These are phyloP conservation scores for Penicillium malachiteum DNA, from an alignment of 495 filamentous ascomycete species.

Conservation along the genomic window DNA sequence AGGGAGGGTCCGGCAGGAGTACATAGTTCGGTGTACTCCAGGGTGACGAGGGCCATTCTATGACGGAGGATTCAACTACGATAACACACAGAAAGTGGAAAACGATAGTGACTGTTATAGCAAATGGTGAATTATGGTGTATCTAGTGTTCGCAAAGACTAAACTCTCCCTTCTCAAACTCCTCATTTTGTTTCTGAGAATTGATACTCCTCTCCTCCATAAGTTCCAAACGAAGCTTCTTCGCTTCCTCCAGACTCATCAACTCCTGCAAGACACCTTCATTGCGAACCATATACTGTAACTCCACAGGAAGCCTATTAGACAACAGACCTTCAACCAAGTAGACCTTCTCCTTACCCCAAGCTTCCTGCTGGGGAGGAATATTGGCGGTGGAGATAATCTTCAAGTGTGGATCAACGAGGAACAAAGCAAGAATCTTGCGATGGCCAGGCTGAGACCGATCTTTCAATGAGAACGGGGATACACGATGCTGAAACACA, in stretches of 20 bases:
- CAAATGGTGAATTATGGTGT: neutral
- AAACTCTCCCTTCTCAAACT: conserved; percentile 20
- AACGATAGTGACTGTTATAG: neutral
- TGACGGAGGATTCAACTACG: no score
- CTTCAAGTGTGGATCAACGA: conserved; percentile 53
- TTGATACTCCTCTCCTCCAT: conserved; percentile 45
- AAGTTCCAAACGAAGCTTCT: conserved; percentile 41
- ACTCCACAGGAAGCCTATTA: conserved; percentile 4
- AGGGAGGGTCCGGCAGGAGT: no score
- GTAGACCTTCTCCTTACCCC: conserved; percentile 25
- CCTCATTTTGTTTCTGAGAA: conserved; percentile 11
- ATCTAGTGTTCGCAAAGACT: conserved; percentile 30
- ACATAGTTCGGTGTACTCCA: no score
- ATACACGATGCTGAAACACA: conserved; percentile 51
- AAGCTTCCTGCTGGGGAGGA: conserved; percentile 50
- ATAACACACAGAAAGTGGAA: no score
- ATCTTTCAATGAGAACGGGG: conserved; percentile 49
- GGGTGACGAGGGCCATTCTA: no score
- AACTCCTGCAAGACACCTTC: conserved; percentile 24
- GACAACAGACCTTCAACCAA: neutral
- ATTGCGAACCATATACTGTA: conserved; percentile 10
- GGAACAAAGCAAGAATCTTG: conserved; percentile 55
- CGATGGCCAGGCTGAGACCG: conserved; percentile 51
- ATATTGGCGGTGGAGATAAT: conserved; percentile 57
- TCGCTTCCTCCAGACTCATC: conserved; percentile 46